Percentiles rank a stretch among this genome's conserved stretches.
These are phyloP conservation scores for Psilocybe mexicana DNA, from an alignment of 1,284 basidiomycete species.

Conservation along the genomic window DNA sequence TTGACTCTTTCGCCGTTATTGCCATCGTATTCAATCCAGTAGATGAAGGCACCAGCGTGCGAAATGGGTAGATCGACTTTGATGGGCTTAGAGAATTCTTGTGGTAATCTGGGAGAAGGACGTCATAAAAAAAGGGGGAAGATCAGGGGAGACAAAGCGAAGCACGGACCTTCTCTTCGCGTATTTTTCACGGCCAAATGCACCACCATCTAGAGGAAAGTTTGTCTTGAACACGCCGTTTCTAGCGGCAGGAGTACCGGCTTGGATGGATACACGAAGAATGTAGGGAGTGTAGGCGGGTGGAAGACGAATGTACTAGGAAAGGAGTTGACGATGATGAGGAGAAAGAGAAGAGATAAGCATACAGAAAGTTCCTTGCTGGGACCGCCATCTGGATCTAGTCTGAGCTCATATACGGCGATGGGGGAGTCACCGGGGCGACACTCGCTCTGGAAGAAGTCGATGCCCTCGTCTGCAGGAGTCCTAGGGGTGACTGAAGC, in stretches of 20 bases:
- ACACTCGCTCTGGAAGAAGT: slow-evolving; percentile 74
- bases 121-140: slow-evolving; percentile 8
- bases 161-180: slow-evolving; percentile 71
- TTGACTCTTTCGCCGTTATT: slow-evolving; percentile 61
- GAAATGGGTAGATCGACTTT: slow-evolving; percentile 93
- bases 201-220: slow-evolving; percentile 89
- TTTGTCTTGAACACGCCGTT: slow-evolving; percentile 93
- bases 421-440: slow-evolving; percentile 63
- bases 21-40: slow-evolving; percentile 89
- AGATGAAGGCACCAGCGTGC: slow-evolving; percentile 91
- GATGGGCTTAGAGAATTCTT: slow-evolving; percentile 84
- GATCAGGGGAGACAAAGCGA: slow-evolving; percentile 20
- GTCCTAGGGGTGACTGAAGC: slow-evolving; percentile 69
- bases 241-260: slow-evolving; percentile 84
- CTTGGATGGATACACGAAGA: slow-evolving; percentile 84
- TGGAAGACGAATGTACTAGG: slow-evolving; percentile 90
- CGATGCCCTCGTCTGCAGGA: slow-evolving; percentile 88
- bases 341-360: slow-evolving; percentile 2
- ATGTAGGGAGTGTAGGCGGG: slow-evolving; percentile 89
- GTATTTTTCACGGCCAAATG: slow-evolving; percentile 79
- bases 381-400: slow-evolving; percentile 90
- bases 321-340: neutral
- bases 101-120: slow-evolving; percentile 59
- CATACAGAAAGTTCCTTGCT: slow-evolving; percentile 80
- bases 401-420: slow-evolving; percentile 79